A percentile compares a stretch with the other conserved stretches of the same genome.
Conservation (phyloP, 768 basidiomycete genomes). For the Calocera cornea region DNA sequence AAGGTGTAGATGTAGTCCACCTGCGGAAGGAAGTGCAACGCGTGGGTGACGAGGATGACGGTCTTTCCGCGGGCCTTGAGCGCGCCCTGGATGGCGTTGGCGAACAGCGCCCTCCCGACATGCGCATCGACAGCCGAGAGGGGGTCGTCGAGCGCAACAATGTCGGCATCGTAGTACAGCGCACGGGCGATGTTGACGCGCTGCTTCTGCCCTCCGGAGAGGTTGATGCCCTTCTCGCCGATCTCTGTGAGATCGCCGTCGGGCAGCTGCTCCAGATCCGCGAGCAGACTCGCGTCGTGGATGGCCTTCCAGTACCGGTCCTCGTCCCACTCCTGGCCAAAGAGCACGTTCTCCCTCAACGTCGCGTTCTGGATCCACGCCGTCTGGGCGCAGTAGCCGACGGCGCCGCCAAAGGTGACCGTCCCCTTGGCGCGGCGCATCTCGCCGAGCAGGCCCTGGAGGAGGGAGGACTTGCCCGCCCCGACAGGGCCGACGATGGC, state of each 20-base stretch:
- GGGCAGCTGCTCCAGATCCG: slow-evolving; percentile 50
- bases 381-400: slow-evolving; percentile 59
- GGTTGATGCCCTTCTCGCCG: slow-evolving; percentile 54
- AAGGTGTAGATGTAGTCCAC: slow-evolving; percentile 41
- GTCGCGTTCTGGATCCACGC: slow-evolving; percentile 67
- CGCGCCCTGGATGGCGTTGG: slow-evolving; percentile 43
- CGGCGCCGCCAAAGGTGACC: slow-evolving; percentile 45
- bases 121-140: slow-evolving; percentile 58
- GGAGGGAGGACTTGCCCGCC: slow-evolving; percentile 38
- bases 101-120: slow-evolving; percentile 55
- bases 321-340: slow-evolving; percentile 51
- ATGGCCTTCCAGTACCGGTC: slow-evolving; percentile 52
- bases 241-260: slow-evolving; percentile 69
- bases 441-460: slow-evolving; percentile 56
- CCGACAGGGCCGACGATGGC: slow-evolving; percentile 60
- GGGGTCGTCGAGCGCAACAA: slow-evolving; percentile 51
- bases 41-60: slow-evolving; percentile 43
- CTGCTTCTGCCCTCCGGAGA: slow-evolving; percentile 51
- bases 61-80: slow-evolving; percentile 37
- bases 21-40: slow-evolving; percentile 39
- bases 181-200: slow-evolving; percentile 58
- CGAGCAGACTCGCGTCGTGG: slow-evolving; percentile 42
- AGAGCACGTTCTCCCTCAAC: slow-evolving; percentile 51
- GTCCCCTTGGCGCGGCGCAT: slow-evolving; percentile 43
- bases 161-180: slow-evolving; percentile 49